phyloP scores from a whole-genome alignment of 306 rosid species.

The Arachis hypogaea region DNA sequence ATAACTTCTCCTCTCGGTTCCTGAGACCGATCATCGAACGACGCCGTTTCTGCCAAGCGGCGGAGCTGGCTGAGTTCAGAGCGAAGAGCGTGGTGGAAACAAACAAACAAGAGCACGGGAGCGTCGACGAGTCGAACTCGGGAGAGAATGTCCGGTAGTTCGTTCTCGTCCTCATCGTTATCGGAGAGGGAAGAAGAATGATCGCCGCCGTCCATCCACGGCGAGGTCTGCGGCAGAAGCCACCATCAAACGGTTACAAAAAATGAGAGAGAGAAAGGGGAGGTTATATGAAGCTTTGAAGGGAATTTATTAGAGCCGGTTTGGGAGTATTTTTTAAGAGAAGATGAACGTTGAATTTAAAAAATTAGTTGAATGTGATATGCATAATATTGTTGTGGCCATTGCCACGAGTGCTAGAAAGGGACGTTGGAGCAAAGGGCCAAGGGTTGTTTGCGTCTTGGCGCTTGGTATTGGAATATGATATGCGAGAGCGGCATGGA shows the following conservation, averaged over 20 bases:
- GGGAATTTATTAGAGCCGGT: constrained; percentile 41
- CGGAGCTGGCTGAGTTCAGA: constrained; percentile 66
- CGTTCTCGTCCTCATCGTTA: constrained; percentile 40
- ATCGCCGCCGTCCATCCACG: constrained; percentile 68
- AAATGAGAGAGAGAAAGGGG: constrained; percentile 36
- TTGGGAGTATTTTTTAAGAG: background rate
- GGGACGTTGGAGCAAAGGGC: constrained; percentile 41
- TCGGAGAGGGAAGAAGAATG: constrained; percentile 32
- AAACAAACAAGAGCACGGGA: constrained; percentile 71
- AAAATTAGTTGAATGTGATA: background rate
- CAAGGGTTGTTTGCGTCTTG: constrained; percentile 36
- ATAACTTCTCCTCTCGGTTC: constrained; percentile 33
- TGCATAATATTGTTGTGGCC: background rate
- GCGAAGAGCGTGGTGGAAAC: constrained; percentile 74
- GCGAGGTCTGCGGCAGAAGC: constrained; percentile 33
- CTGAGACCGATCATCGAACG: constrained; percentile 40
- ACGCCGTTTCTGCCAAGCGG: constrained; percentile 45
- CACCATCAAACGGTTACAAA: constrained; percentile 65
- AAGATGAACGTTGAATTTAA: background rate
- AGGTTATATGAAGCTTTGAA: constrained; percentile 38
- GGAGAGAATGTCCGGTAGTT: constrained; percentile 33
- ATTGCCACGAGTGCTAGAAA: constrained; percentile 30
- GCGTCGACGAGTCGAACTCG: constrained; percentile 48
- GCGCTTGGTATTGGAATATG: constrained; percentile 29
- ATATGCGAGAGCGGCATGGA: constrained; percentile 49